A percentile compares a stretch with the other conserved stretches of the same genome.
Evolutionary conservation across 129 eudicot genomes (phyloP).

Genomic region (Saussurea involucrata): DNA sequence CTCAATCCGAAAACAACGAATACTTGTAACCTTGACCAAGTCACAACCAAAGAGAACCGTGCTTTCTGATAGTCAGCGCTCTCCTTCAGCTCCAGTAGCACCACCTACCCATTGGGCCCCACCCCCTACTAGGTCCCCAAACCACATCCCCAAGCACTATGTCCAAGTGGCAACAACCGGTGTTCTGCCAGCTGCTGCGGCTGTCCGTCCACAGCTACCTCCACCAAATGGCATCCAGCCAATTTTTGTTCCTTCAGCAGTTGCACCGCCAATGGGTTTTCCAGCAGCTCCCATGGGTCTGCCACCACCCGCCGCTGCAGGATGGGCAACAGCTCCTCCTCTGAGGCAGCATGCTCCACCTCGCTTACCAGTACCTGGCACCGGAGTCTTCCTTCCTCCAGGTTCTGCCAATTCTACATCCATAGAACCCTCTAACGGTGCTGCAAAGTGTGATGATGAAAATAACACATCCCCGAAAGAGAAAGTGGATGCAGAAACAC

Average conservation of each 20-base stretch:
- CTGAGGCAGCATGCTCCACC: slow-evolving; percentile 39
- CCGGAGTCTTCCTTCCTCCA: slow-evolving; percentile 64
- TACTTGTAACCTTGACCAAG: slow-evolving; percentile 48
- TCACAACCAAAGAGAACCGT: slow-evolving; percentile 33
- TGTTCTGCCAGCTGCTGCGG: slow-evolving; percentile 39
- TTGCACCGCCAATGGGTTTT: slow-evolving; percentile 35
- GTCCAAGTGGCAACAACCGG: slow-evolving; percentile 36
- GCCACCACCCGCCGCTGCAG: slow-evolving; percentile 42
- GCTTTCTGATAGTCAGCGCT: slow-evolving; percentile 22
- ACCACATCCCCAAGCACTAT: slow-evolving; percentile 41
- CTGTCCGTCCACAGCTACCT: slow-evolving; percentile 28
- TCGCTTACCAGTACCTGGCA: slow-evolving; percentile 55
- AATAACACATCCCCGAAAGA: slow-evolving; percentile 9
- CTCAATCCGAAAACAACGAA: slow-evolving; percentile 37
- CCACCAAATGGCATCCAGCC: slow-evolving; percentile 49
- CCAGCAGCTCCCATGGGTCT: slow-evolving; percentile 35
- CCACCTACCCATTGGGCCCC: slow-evolving; percentile 40
- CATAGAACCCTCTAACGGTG: slow-evolving; percentile 6
- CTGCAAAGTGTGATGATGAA: not conserved
- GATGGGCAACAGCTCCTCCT: slow-evolving; percentile 35
- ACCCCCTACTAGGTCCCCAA: slow-evolving; percentile 43
- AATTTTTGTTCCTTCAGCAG: slow-evolving; percentile 40
- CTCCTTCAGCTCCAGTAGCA: slow-evolving; percentile 23
- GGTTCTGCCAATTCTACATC: slow-evolving; percentile 31
- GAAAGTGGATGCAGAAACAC: slow-evolving; percentile 7